Evolutionary conservation across 1,284 basidiomycete genomes (phyloP).

Genomic region (Sporisorium scitamineum): DNA sequence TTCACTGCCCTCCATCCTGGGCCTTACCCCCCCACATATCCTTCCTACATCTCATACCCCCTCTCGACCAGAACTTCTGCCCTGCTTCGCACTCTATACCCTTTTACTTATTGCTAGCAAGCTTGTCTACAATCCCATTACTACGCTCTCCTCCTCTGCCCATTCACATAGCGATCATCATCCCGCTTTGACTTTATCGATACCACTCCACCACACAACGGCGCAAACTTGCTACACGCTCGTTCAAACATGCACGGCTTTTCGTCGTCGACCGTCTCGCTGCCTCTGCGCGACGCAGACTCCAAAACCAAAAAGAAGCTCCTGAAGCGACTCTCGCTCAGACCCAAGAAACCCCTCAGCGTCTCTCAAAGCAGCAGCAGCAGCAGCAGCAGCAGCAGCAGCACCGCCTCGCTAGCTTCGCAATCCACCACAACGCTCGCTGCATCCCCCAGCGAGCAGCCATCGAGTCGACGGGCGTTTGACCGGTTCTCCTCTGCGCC

Average conservation of each 20-base stretch:
- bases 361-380: constrained; percentile 1
- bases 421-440: constrained; percentile 19
- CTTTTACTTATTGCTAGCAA: neutral
- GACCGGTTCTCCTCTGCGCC: constrained; percentile 16
- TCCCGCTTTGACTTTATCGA: neutral
- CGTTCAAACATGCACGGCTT: constrained; percentile 17
- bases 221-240: neutral
- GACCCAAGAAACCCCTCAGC: constrained; percentile 4
- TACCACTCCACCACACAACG: neutral
- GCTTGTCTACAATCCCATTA: neutral
- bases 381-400: constrained; percentile 6
- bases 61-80: neutral
- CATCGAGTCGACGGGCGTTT: constrained; percentile 16
- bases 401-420: constrained; percentile 3
- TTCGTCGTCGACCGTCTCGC: constrained; percentile 17
- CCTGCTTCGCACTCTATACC: neutral
- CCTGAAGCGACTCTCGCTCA: constrained; percentile 24
- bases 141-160: neutral
- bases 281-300: constrained; percentile 7
- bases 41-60: neutral
- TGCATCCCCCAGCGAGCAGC: constrained; percentile 3
- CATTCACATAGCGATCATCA: neutral
- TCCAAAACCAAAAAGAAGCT: constrained; percentile 17
- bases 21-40: neutral
- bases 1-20: neutral